Evolutionary conservation across 2,329 filamentous ascomycete genomes (phyloP).

Genomic region (Aspergillus sojae): DNA sequence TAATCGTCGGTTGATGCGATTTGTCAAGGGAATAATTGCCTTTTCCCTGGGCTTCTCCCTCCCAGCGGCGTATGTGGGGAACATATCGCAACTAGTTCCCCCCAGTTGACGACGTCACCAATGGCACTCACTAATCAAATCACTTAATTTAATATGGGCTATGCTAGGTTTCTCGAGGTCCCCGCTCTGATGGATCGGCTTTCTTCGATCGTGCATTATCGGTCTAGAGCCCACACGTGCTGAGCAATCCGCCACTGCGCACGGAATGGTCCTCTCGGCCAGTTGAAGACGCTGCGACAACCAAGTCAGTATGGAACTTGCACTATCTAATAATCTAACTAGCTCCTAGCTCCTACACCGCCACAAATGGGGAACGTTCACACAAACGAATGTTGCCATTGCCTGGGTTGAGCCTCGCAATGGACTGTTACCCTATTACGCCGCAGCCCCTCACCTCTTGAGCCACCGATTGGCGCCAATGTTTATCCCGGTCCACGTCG

Average conservation of each 20-base stretch:
- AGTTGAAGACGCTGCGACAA: background rate
- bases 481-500: conserved; percentile 6
- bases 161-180: background rate
- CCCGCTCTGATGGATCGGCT: conserved; percentile 3
- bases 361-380: conserved; percentile 11
- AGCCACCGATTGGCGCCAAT: conserved; percentile 18
- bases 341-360: conserved; percentile 8
- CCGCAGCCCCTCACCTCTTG: conserved; percentile 20
- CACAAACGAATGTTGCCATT: background rate
- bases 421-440: background rate
- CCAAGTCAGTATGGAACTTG: background rate
- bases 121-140: background rate
- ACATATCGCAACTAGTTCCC: background rate
- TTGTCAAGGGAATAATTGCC: background rate
- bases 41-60: background rate
- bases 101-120: conserved; percentile 5
- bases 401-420: background rate
- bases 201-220: conserved; percentile 13
- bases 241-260: background rate
- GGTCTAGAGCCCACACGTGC: conserved; percentile 3
- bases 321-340: background rate
- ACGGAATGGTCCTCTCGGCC: background rate
- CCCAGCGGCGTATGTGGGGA: background rate
- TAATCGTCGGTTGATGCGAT: background rate
- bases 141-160: background rate